Conservation (phyloP, 1,284 basidiomycete genomes). For the Boletus semigastroideus region DNA sequence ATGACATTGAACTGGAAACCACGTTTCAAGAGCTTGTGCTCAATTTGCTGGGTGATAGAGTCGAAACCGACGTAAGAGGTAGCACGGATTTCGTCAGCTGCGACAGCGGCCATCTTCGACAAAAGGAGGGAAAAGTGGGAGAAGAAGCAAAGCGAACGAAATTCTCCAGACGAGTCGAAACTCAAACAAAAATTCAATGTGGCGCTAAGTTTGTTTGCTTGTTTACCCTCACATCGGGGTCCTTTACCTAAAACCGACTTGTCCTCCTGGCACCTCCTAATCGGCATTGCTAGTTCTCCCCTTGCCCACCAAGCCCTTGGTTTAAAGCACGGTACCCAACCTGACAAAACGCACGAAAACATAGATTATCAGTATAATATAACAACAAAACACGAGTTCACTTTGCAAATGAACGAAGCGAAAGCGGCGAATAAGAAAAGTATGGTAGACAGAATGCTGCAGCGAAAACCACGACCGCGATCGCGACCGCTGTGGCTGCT, state of each 20-base stretch:
- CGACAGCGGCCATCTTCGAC: slow-evolving; percentile 41
- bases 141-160: slow-evolving; percentile 17
- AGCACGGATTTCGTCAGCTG: slow-evolving; percentile 78
- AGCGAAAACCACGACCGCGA: slow-evolving; percentile 41
- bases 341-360: slow-evolving; percentile 20
- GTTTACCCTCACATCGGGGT: slow-evolving; percentile 27
- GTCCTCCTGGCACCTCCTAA: slow-evolving; percentile 19
- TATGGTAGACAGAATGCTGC: slow-evolving; percentile 46
- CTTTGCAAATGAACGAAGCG: slow-evolving; percentile 26
- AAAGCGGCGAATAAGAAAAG: slow-evolving; percentile 28
- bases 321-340: slow-evolving; percentile 35
- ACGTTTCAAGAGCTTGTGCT: slow-evolving; percentile 98
- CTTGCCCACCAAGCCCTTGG: background rate
- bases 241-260: slow-evolving; percentile 17
- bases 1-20: slow-evolving; percentile 99
- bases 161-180: slow-evolving; percentile 17
- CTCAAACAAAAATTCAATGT: slow-evolving; percentile 21
- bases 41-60: slow-evolving; percentile 96
- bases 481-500: slow-evolving; percentile 33
- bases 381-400: slow-evolving; percentile 25
- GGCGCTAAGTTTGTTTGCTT: slow-evolving; percentile 35
- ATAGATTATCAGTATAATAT: slow-evolving; percentile 35
- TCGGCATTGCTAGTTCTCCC: slow-evolving; percentile 1
- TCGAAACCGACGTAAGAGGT: slow-evolving; percentile 92
- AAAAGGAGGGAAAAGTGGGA: slow-evolving; percentile 16